Evolutionary conservation across 2,329 filamentous ascomycete genomes (phyloP), one percentile per base, ranked within the genome.

Genomic region (Aspergillus puulaauensis): DNA sequence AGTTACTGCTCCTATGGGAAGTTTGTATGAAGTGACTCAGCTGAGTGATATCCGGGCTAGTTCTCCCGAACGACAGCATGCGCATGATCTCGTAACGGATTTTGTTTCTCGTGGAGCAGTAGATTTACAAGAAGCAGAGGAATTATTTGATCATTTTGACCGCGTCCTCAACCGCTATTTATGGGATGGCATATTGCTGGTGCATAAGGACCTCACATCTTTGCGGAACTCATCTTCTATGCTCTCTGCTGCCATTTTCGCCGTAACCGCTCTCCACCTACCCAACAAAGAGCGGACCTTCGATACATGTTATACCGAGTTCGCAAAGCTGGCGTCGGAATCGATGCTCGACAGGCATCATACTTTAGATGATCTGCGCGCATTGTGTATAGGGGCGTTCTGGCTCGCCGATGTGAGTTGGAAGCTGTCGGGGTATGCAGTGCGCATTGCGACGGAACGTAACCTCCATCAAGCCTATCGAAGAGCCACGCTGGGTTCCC

Each of bases 361-460:
- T 52, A 79, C 79, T 40, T 68, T 79, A 54, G 80, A 83, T 60
- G 79, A 80, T 61, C 72, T 84, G 52, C 77, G 80, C 33, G 82
- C 80, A 2, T 68, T 84, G 48, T 83, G 81, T 59, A 80, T 83
- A 44, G 82, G 78, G 7, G 79, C 81, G 5, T 83, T 83, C 61
- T 84, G 82, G 82, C 75, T 84, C 8, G 79, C 79, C 21, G 81
- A 84, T 64, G 77, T 83, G 15, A 81, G 61, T 72, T 80, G 70
- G 80, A 82, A 76, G 56, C 61, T 77, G 3, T 76, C 74, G n/a
- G 75, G 73, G 3, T 74, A 76, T 60, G 74, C 74, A 9, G 73
- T 76, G 9, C 73, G 75, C 8, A 76, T 76, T 60, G 75, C 77
- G 6, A 78, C 75, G 4, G 76, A 78, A 57, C 75, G 72, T 35